Evolutionary conservation across 2,329 filamentous ascomycete genomes (phyloP).

Genomic region (Fusarium austroafricanum): DNA sequence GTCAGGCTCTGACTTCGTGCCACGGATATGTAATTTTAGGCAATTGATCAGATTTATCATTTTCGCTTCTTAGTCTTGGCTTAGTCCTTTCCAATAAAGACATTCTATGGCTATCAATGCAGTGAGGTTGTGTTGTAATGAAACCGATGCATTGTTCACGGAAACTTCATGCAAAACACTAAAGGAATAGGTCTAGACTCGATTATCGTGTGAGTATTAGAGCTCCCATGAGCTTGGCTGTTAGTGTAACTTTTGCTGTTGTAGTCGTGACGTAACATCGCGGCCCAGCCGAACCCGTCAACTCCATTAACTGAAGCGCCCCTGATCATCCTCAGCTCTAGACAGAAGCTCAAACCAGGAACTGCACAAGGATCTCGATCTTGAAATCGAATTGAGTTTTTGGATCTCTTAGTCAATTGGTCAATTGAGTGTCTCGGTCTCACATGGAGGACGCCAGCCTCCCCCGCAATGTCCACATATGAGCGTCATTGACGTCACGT

Average conservation of each 20-base stretch:
- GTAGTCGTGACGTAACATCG: slow-evolving; percentile 29
- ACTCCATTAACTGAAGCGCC: slow-evolving; percentile 1
- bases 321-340: slow-evolving; percentile 22
- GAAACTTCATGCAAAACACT: neutral
- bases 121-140: no score
- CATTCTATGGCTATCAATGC: no score
- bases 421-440: slow-evolving; percentile 19
- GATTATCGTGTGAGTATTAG: neutral
- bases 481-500: slow-evolving; percentile 45
- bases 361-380: slow-evolving; percentile 18
- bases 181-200: neutral
- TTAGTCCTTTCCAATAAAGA: no score
- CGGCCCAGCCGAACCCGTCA: slow-evolving; percentile 19
- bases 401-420: slow-evolving; percentile 1
- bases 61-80: no score
- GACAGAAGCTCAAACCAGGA: slow-evolving; percentile 1
- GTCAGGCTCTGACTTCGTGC: no score
- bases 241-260: neutral
- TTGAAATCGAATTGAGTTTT: slow-evolving; percentile 1
- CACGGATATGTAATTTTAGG: no score
- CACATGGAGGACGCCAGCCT: slow-evolving; percentile 15
- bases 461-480: slow-evolving; percentile 38
- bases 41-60: no score
- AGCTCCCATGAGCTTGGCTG: neutral
- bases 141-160: neutral